Evolutionary conservation across 2,329 filamentous ascomycete species (phyloP).

Genomic region (Aspergillus amoenus): DNA sequence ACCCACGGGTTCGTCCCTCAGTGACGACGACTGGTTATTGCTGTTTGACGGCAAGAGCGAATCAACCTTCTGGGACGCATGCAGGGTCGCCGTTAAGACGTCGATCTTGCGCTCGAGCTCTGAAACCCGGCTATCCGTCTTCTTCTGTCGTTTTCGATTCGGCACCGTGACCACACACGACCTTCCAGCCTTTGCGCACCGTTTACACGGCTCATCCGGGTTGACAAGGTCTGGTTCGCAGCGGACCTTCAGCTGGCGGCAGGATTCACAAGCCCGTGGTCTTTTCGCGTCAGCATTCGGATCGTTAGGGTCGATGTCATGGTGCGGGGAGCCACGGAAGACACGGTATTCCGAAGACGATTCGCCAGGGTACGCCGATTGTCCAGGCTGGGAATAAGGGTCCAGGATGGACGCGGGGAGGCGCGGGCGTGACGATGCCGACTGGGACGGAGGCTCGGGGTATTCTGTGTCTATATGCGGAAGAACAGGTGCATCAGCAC

Average conservation of each 20-base stretch:
- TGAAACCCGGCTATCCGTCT: constrained; percentile 83
- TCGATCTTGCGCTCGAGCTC: constrained; percentile 94
- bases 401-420: constrained; percentile 13
- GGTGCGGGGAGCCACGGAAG: constrained; percentile 1
- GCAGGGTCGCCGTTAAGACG: constrained; percentile 76
- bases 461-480: constrained; percentile 22
- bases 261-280: constrained; percentile 72
- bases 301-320: constrained; percentile 19
- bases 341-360: neutral
- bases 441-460: constrained; percentile 29
- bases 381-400: constrained; percentile 14
- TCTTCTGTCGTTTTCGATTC: constrained; percentile 80
- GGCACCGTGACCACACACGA: constrained; percentile 75
- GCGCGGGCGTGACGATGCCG: constrained; percentile 15
- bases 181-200: constrained; percentile 78
- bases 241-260: constrained; percentile 75
- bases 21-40: constrained; percentile 24
- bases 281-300: constrained; percentile 58
- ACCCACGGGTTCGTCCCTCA: constrained; percentile 42
- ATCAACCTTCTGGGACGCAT: constrained; percentile 49
- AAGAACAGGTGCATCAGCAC: constrained; percentile 1
- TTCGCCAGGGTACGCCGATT: constrained; percentile 8
- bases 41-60: constrained; percentile 16
- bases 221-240: constrained; percentile 73
- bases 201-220: constrained; percentile 65